Conservation (phyloP, 225 moss, liverwort and hornwort species). For the Polytrichum commune region DNA sequence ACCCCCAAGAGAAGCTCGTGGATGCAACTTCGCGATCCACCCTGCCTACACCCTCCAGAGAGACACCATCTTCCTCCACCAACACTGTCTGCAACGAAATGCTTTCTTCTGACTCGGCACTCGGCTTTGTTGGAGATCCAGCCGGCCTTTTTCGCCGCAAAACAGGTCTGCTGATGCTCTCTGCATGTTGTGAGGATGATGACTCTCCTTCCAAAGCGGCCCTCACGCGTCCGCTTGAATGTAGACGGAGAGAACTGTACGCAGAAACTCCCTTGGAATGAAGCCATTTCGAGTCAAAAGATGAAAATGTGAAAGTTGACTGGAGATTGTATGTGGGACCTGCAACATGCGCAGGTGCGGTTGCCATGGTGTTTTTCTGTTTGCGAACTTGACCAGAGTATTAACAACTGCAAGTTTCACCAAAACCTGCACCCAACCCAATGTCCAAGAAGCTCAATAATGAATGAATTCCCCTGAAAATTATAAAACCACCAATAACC, state of each 20-base stretch:
- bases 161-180: constrained; percentile 38
- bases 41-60: constrained; percentile 78
- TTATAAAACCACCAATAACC: too few species aligned
- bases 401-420: too few species aligned
- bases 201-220: constrained; percentile 43
- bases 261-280: constrained; percentile 42
- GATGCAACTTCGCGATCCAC: constrained; percentile 58
- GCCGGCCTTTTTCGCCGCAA: constrained; percentile 39
- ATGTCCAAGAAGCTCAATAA: too few species aligned
- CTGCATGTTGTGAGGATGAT: constrained; percentile 27
- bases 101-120: constrained; percentile 22
- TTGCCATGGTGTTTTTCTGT: constrained; percentile 21
- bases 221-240: constrained; percentile 25
- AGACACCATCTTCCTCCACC: constrained; percentile 70
- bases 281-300: constrained; percentile 38
- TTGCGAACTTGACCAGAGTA: too few species aligned
- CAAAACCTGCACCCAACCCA: too few species aligned
- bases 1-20: constrained; percentile 84
- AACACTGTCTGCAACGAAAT: constrained; percentile 56
- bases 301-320: constrained; percentile 43
- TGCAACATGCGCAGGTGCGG: constrained; percentile 43
- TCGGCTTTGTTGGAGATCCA: constrained; percentile 18
- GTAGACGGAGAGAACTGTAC: constrained; percentile 34
- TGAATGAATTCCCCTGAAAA: too few species aligned
- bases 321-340: constrained; percentile 40